Evolutionary conservation across 2,329 filamentous ascomycete species (phyloP).

Genomic region (Purpureocillium takamizusanense): DNA sequence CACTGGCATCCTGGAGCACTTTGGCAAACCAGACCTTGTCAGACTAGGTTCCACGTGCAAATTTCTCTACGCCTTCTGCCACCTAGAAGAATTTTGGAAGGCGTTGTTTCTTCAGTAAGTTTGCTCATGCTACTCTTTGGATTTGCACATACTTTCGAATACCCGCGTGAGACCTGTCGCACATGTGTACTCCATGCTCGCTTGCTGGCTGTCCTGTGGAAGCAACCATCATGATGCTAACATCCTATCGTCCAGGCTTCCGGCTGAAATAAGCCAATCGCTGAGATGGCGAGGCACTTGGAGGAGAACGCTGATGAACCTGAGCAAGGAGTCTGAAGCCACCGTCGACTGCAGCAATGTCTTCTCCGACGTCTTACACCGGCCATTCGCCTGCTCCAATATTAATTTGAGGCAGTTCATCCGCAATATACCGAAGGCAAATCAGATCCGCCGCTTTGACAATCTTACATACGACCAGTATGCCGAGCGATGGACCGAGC

Average conservation of each 20-base stretch:
- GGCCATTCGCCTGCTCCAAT: slow-evolving; percentile 83
- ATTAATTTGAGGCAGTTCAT: slow-evolving; percentile 59
- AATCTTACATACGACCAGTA: slow-evolving; percentile 68
- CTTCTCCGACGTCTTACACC: slow-evolving; percentile 83
- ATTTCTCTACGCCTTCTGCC: slow-evolving; percentile 76
- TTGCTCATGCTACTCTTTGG: too few relatives aligned
- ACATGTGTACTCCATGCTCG: too few relatives aligned
- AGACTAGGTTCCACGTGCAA: slow-evolving; percentile 70
- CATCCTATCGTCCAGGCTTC: slow-evolving; percentile 11
- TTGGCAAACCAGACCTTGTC: slow-evolving; percentile 56
- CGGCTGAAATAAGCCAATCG: slow-evolving; percentile 19
- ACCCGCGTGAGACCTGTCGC: too few relatives aligned
- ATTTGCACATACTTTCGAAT: too few relatives aligned
- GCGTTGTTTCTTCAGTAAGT: slow-evolving; percentile 76
- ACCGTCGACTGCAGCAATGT: slow-evolving; percentile 65
- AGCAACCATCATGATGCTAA: slow-evolving; percentile 6
- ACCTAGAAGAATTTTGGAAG: slow-evolving; percentile 85
- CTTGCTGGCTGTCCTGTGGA: too few relatives aligned
- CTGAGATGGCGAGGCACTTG: slow-evolving; percentile 70
- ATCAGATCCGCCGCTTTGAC: slow-evolving; percentile 62
- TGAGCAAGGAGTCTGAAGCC: slow-evolving; percentile 40
- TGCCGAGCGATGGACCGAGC: slow-evolving; percentile 63
- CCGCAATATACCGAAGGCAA: slow-evolving; percentile 60
- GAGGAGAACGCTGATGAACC: slow-evolving; percentile 66
- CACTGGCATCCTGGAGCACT: slow-evolving; percentile 62